These are phyloP conservation scores for Vararia minispora DNA, from an alignment of 768 basidiomycete genomes.

Conservation along the genomic window DNA sequence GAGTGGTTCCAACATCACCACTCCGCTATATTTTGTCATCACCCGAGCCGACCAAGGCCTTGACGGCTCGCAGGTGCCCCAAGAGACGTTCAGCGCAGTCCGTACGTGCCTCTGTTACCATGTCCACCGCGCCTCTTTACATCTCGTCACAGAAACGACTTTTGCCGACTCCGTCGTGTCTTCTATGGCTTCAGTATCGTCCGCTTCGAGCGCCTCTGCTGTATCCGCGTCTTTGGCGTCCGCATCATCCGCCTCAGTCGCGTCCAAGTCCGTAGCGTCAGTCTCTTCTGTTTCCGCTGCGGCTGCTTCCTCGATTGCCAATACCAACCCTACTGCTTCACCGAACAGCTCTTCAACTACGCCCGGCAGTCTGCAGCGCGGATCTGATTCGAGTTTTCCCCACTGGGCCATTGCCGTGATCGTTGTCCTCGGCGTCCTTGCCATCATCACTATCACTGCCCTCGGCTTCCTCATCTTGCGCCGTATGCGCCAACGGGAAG, in stretches of 20 bases:
- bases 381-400: slow-evolving; percentile 42
- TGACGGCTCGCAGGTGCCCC: slow-evolving; percentile 48
- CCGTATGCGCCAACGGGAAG: slow-evolving; percentile 43
- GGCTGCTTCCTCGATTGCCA: slow-evolving; percentile 12
- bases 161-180: slow-evolving; percentile 55
- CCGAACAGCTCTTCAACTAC: slow-evolving; percentile 7
- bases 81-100: slow-evolving; percentile 67
- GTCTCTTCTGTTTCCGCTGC: slow-evolving; percentile 8
- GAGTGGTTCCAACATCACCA: slow-evolving; percentile 40
- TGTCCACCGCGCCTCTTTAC: slow-evolving; percentile 6
- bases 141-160: slow-evolving; percentile 49
- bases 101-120: slow-evolving; percentile 43
- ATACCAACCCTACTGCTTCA: slow-evolving; percentile 11
- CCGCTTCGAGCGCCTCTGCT: slow-evolving; percentile 26
- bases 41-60: slow-evolving; percentile 45
- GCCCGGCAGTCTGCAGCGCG: slow-evolving; percentile 32
- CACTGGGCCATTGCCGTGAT: slow-evolving; percentile 91
- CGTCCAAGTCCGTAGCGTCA: slow-evolving; percentile 10
- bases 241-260: slow-evolving; percentile 17
- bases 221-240: slow-evolving; percentile 17
- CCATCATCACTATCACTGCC: slow-evolving; percentile 57
- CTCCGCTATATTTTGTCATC: slow-evolving; percentile 71
- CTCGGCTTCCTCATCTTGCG: slow-evolving; percentile 67
- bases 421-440: slow-evolving; percentile 75
- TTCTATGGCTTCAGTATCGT: slow-evolving; percentile 34